These are phyloP conservation scores for Gaertneriomyces semiglobifer DNA, from an alignment of 192 early-diverging fungal genomes.

Conservation along the genomic window DNA sequence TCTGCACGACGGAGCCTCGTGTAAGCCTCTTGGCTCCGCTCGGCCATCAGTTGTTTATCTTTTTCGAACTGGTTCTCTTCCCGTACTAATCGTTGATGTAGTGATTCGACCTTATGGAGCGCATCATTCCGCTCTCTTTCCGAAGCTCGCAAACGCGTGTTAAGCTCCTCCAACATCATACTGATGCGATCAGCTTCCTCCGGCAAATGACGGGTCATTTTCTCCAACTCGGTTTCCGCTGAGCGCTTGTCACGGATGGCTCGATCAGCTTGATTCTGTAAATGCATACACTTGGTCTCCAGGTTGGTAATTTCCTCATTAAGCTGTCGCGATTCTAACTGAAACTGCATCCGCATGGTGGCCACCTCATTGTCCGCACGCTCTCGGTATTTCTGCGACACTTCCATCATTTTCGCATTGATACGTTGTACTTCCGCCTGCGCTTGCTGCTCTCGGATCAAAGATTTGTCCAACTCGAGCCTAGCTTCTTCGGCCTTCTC, in stretches of 20 bases:
- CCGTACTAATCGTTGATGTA: constrained; percentile 39
- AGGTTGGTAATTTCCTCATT: constrained; percentile 38
- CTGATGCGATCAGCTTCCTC: constrained; percentile 45
- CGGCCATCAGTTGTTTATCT: constrained; percentile 41
- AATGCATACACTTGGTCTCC: constrained; percentile 27
- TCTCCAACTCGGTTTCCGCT: constrained; percentile 49
- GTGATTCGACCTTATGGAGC: constrained; percentile 18
- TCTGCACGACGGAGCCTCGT: constrained; percentile 40
- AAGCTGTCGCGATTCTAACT: constrained; percentile 26
- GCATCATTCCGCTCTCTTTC: constrained; percentile 39
- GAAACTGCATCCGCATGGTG: constrained; percentile 32
- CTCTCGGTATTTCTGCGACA: constrained; percentile 29
- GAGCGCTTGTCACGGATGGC: constrained; percentile 51
- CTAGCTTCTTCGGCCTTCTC: constrained; percentile 35
- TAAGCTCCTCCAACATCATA: constrained; percentile 44
- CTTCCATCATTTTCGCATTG: constrained; percentile 32
- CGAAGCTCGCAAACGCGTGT: constrained; percentile 25
- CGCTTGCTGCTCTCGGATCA: constrained; percentile 37
- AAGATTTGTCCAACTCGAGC: constrained; percentile 41
- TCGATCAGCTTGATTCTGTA: constrained; percentile 39
- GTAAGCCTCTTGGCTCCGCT: constrained; percentile 39
- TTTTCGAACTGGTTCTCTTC: constrained; percentile 46
- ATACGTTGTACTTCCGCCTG: constrained; percentile 35
- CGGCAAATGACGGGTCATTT: constrained; percentile 43
- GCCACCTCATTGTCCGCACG: constrained; percentile 39